Evolutionary conservation across 305 asterid species (phyloP), one percentile per base, ranked within the genome.

Genomic region (Fraxinus albicans): DNA sequence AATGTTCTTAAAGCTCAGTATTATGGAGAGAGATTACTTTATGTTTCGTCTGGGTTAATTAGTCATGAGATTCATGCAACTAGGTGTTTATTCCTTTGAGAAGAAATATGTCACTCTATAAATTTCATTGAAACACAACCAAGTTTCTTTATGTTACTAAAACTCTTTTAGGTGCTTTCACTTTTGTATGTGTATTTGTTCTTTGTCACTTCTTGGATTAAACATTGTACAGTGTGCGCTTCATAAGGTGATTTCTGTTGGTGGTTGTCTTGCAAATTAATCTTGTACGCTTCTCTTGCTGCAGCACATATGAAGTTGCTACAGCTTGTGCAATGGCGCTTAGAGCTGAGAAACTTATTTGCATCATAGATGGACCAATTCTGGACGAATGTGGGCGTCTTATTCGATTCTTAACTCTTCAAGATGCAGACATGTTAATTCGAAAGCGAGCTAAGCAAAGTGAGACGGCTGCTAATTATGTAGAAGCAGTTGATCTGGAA

Each of bases 261-360:
- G 76, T 72, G 44, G 23, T 15, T 17, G 17, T 72, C 23, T 72
- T 72, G 42, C 9, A 21, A 15, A 2, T 38, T 2, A 67, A 17
- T 50, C 27, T 6, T 78, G 53, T 80, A 36, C 72, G 76, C 72
- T 80, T 79, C 63, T 85, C 85, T 83, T 31, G 77, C 82, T 90
- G 90, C 92, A 96, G 99, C 91, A 91, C 99, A 55, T 96, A 95
- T 72, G 99, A 96, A 93, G 99, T 96, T 60, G 99, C 99, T 65
- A 96, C 99, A 31, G 98, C 99, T 79, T 93, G 97, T 78, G 97
- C 98, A 36, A 82, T 95, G 88, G 98, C 99, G 74, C 94, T 96
- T 80, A 95, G 95, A 81, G 98, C 98, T 0, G 98, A 96, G 89
- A 96, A 96, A 87, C 96, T 96, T 82, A 91, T 96, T 58, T 95